These are phyloP conservation scores for Thalassiosira livingstoniorum DNA, from an alignment of 352 stramenopile species.

Conservation along the genomic window DNA sequence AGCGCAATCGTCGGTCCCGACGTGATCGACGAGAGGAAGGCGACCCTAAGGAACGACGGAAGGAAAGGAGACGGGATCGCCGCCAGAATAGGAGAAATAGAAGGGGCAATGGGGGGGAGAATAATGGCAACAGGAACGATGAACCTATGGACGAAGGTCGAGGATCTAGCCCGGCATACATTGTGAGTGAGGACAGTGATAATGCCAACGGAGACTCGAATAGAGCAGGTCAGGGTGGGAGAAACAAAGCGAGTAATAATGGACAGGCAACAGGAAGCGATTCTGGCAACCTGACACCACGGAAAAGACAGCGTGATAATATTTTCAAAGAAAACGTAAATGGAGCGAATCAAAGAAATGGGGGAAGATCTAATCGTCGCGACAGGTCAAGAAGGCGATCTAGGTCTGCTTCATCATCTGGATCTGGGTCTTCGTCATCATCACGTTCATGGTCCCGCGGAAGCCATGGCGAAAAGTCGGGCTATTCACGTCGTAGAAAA, in stretches of 20 bases:
- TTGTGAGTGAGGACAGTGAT: slow-evolving; percentile 47
- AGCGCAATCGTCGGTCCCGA: neutral
- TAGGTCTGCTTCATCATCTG: neutral
- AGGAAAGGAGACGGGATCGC: neutral
- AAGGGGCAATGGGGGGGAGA: neutral
- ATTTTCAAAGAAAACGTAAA: neutral
- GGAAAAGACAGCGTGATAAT: neutral
- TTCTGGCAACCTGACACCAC: neutral
- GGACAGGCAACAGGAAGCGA: neutral
- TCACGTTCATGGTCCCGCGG: slow-evolving; percentile 6
- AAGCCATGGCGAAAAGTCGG: neutral
- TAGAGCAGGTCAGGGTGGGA: neutral
- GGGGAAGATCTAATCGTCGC: neutral
- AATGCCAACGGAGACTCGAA: neutral
- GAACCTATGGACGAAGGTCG: neutral
- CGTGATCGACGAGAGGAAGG: neutral
- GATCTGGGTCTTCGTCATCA: neutral
- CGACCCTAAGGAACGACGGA: no score
- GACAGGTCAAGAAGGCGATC: neutral
- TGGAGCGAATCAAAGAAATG: neutral
- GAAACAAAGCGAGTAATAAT: neutral
- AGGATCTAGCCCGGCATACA: slow-evolving; percentile 23
- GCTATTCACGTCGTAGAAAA: neutral
- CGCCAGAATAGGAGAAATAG: neutral
- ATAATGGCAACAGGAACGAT: neutral